Conservation (phyloP, 1,284 basidiomycete species). For the Apiotrichum sp. region DNA sequence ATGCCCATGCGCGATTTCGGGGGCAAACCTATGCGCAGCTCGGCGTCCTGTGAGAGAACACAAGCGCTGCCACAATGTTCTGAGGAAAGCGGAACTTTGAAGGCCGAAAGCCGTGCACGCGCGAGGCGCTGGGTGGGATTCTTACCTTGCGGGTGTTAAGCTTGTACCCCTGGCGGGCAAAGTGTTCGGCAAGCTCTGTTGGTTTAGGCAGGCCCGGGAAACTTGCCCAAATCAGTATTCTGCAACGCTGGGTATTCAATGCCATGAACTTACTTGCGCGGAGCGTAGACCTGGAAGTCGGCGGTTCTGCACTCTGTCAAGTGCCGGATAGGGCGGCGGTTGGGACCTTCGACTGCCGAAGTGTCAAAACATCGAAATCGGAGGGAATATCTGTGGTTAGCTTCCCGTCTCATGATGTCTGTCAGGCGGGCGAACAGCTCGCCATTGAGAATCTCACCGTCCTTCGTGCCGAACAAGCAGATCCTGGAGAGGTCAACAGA, state of each 20-base stretch:
- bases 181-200: slow-evolving; percentile 39
- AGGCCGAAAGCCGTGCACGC: too few species aligned
- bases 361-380: slow-evolving; percentile 36
- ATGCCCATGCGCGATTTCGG: too few species aligned
- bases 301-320: slow-evolving; percentile 26
- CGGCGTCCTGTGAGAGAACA: too few species aligned
- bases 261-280: slow-evolving; percentile 30
- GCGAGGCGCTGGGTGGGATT: not conserved
- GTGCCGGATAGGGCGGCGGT: slow-evolving; percentile 12
- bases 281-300: slow-evolving; percentile 37
- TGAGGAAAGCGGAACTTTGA: too few species aligned
- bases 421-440: not conserved
- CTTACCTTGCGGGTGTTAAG: slow-evolving; percentile 42
- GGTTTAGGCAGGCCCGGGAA: slow-evolving; percentile 39
- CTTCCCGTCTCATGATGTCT: too few species aligned
- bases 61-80: too few species aligned
- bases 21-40: too few species aligned
- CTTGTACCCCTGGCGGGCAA: slow-evolving; percentile 41
- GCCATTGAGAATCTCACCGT: slow-evolving; percentile 16
- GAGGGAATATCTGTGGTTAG: slow-evolving; percentile 26
- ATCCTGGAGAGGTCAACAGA: slow-evolving; percentile 22
- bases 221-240: slow-evolving; percentile 13
- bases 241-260: not conserved
- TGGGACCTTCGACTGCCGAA: slow-evolving; percentile 16
- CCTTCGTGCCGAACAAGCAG: slow-evolving; percentile 39